These are phyloP conservation scores for Coelastrella sp. DNA, from an alignment of 139 green algal genomes.

Conservation along the genomic window DNA sequence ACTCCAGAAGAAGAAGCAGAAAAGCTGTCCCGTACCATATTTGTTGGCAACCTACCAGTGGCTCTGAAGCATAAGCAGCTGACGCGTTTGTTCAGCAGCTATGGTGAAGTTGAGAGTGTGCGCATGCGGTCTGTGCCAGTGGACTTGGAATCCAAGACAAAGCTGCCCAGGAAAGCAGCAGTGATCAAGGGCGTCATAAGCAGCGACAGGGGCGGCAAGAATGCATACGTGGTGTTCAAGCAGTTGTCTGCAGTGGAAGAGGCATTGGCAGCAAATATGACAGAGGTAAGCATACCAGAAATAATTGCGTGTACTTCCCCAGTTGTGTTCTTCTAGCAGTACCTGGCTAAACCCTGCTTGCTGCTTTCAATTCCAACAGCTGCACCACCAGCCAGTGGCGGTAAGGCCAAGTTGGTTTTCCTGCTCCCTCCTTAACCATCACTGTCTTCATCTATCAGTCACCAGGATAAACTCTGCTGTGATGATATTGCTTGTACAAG, in stretches of 20 bases:
- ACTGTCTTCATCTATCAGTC: too few species aligned
- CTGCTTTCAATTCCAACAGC: too few species aligned
- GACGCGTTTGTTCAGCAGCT: slow-evolving; percentile 70
- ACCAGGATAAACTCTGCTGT: too few species aligned
- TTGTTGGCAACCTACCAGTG: slow-evolving; percentile 92
- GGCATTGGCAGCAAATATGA: slow-evolving; percentile 85
- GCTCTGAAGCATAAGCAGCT: slow-evolving; percentile 70
- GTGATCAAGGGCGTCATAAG: slow-evolving; percentile 66
- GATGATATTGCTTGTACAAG: too few species aligned
- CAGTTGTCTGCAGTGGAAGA: slow-evolving; percentile 40
- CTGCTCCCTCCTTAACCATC: too few species aligned
- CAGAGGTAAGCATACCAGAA: slow-evolving; percentile 61
- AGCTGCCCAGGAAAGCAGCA: slow-evolving; percentile 65
- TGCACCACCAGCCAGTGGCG: too few species aligned
- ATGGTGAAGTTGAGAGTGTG: slow-evolving; percentile 80
- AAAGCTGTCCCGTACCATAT: slow-evolving; percentile 83
- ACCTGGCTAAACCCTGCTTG: too few species aligned
- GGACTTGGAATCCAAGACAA: slow-evolving; percentile 21
- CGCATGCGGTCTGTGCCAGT: slow-evolving; percentile 83
- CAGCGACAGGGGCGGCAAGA: slow-evolving; percentile 51
- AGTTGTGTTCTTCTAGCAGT: too few species aligned
- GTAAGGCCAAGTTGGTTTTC: too few species aligned
- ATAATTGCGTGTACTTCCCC: too few species aligned
- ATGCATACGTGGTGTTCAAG: slow-evolving; percentile 90
- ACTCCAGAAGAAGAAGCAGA: slow-evolving; percentile 60